Conservation (phyloP, 2,329 filamentous ascomycete species). For the Trichoderma arundinaceum region DNA sequence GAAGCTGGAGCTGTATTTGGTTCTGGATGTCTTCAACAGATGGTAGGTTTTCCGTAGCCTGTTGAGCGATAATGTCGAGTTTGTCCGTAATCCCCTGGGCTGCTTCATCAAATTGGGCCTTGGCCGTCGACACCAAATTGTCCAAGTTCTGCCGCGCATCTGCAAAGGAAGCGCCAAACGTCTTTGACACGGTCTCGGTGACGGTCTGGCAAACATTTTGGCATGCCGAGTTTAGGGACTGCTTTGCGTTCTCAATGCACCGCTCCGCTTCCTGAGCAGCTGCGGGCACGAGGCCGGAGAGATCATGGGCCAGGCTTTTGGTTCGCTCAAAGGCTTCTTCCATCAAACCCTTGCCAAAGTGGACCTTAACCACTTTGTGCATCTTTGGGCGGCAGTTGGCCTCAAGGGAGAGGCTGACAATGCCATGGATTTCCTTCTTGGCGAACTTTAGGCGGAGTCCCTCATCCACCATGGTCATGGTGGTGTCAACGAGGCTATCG, state of each 20-base stretch:
- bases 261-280: conserved; percentile 49
- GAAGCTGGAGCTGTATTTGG: conserved; percentile 52
- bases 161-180: conserved; percentile 35
- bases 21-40: conserved; percentile 43
- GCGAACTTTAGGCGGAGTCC: conserved; percentile 60
- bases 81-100: conserved; percentile 35
- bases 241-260: conserved; percentile 45
- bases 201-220: conserved; percentile 38
- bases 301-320: conserved; percentile 50
- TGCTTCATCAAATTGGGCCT: conserved; percentile 34
- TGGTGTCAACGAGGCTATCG: conserved; percentile 54
- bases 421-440: conserved; percentile 60
- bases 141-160: conserved; percentile 38
- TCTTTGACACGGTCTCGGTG: conserved; percentile 41
- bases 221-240: conserved; percentile 43
- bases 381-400: conserved; percentile 65
- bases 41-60: conserved; percentile 36
- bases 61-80: conserved; percentile 33
- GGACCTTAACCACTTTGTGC: conserved; percentile 64
- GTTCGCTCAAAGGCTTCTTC: conserved; percentile 53
- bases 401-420: conserved; percentile 62
- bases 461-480: conserved; percentile 54
- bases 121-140: conserved; percentile 34
- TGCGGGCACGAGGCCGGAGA: conserved; percentile 50
- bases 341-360: conserved; percentile 60